Conservation (phyloP, 768 basidiomycete genomes). For the Saitozyma sp. region DNA sequence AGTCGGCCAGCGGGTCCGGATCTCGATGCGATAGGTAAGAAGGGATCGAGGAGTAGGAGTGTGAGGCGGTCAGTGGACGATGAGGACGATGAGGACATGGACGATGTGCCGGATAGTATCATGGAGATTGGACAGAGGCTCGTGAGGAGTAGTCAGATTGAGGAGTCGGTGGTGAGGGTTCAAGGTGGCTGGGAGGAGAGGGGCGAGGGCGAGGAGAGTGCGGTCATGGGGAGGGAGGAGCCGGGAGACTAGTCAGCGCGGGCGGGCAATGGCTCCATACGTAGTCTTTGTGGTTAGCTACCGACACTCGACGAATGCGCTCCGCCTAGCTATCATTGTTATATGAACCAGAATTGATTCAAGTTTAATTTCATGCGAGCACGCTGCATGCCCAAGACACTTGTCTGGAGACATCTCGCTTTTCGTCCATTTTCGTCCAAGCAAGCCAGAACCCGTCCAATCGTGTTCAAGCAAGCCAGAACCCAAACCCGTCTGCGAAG, state of each 20-base stretch:
- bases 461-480: too few relatives aligned
- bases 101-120: conserved; percentile 46
- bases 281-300: too few relatives aligned
- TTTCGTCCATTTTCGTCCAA: too few relatives aligned
- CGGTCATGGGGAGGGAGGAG: conserved; percentile 45
- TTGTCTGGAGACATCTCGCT: too few relatives aligned
- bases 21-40: conserved; percentile 11
- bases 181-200: conserved; percentile 44
- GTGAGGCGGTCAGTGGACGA: conserved; percentile 14
- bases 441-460: too few relatives aligned
- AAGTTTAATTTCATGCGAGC: too few relatives aligned
- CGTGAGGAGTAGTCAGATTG: conserved; percentile 39
- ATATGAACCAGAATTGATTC: too few relatives aligned
- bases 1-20: conserved; percentile 29
- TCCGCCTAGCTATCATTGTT: too few relatives aligned
- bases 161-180: conserved; percentile 35
- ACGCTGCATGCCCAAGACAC: too few relatives aligned
- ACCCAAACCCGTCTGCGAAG: neutral
- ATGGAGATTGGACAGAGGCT: conserved; percentile 43
- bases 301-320: too few relatives aligned
- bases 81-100: conserved; percentile 36
- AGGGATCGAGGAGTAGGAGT: conserved; percentile 8
- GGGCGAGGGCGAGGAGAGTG: conserved; percentile 41
- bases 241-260: conserved; percentile 23
- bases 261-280: too few relatives aligned